Base-by-base conservation (phyloP, 139 green algal species). In the Coccomyxa sp. region DNA sequence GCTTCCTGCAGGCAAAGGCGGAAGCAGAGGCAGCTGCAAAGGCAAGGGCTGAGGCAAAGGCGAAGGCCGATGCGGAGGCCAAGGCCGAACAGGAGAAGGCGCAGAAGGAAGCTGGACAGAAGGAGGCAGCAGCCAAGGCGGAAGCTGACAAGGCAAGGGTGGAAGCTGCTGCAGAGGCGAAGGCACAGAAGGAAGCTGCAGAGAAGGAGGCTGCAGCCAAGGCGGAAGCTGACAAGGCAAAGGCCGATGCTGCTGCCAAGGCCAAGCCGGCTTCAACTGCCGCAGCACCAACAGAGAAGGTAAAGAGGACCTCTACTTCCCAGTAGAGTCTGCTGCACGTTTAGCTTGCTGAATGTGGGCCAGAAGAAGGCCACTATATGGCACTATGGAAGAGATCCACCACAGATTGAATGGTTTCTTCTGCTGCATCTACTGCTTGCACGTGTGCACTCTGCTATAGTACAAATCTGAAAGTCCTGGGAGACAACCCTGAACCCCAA, bases 61-160 rank as follows among this genome's bases (percentile, higher is more conserved):
- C 17, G 30, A 63, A 28, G 30, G 30, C 32, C 4, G 30, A 80
- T 59, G 31, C 25, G 63, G 30, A 28, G 4, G 1, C 76, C 32
- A 17, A 31, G 58, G 30, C 18, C 76, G 9, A 32, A 38, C 23
- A 32, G 23, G 23, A 60, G 76, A 58, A 80, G 31, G 10, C 30
- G 13, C 30, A 58, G 63, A 58, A n/a, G 15, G 31, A 58, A 27
- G 31, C 15, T 30, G 28, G 11, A 9, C 14, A 67, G 77, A 67
- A 81, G 77, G 77, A 38, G 15, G 77, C 28, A 18, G 27, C 74
- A 67, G 66, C 75, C 25, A 87, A 85, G 67, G 82, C 82, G 18
- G 79, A 82, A 80, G 82, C 82, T 27, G 80, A 80, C 7, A 80
- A 82, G 74, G 79, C 78, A 67, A 31, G 25, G 59, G 17, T n/a